phyloP scores from a whole-genome alignment of 805 yeast genomes.

The Monosporozyma aquatica region DNA sequence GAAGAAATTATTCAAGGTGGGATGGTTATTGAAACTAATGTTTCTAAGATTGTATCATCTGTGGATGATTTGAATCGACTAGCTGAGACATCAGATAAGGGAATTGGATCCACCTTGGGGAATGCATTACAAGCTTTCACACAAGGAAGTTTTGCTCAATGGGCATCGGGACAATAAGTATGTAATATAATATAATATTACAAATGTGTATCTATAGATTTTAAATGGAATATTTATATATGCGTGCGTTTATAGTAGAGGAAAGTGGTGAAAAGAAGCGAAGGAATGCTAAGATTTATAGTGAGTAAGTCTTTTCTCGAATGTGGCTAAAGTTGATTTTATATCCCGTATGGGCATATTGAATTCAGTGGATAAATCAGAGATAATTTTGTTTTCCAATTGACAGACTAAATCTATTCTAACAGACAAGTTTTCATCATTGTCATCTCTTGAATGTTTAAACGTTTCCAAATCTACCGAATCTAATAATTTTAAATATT shows the following conservation, averaged over 20 bases:
- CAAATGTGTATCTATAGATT: too few species aligned
- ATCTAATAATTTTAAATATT: constrained; percentile 13
- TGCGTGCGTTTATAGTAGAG: too few species aligned
- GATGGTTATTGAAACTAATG: constrained; percentile 91
- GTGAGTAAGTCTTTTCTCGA: constrained; percentile 8
- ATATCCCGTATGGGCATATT: constrained; percentile 13
- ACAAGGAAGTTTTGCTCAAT: constrained; percentile 28
- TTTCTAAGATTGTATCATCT: constrained; percentile 66
- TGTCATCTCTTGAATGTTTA: neutral
- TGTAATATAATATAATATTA: too few species aligned
- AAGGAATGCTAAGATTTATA: too few species aligned
- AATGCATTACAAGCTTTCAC: constrained; percentile 29
- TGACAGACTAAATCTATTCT: constrained; percentile 4
- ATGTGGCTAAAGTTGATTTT: constrained; percentile 6
- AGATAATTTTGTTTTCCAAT: constrained; percentile 12
- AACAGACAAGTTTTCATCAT: neutral
- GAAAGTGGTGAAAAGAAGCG: too few species aligned
- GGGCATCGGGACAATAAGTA: constrained; percentile 28
- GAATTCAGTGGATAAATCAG: constrained; percentile 11
- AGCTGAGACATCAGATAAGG: constrained; percentile 18
- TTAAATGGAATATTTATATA: too few species aligned
- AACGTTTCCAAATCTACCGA: constrained; percentile 4
- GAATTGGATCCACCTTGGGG: constrained; percentile 19
- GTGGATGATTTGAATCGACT: constrained; percentile 47
- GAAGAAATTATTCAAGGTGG: constrained; percentile 96